Base-by-base conservation (phyloP, 345 rosid genomes). In the Kandelia obovata region DNA sequence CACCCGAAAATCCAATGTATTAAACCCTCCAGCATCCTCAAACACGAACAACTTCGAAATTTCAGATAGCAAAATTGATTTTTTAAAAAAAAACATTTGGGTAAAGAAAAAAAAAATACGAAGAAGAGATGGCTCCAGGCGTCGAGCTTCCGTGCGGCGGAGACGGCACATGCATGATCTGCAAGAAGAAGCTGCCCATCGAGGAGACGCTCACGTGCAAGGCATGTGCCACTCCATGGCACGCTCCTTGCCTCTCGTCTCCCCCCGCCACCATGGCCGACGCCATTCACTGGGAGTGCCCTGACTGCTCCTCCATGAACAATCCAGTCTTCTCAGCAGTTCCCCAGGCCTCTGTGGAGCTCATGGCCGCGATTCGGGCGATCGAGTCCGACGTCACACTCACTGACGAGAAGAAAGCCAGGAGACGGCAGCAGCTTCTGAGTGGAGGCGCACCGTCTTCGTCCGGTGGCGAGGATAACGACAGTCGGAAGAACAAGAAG, bases 221-320 rank as follows among this genome's bases (percentile, higher is more conserved):
- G 69, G 80, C 85, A 20, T 92, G 92, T 63, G 83, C 35, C 5
- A 82, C 98, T 28, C 91, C 92, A 0, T 90, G 98, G 96, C 98
- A 90, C 83, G 80, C 79, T 66, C 1, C 81, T 0, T 89, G 96
- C 69, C 81, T 92, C 9, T 57, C 81, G 7, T 47, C 76, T 4
- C 74, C 67, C 5, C 84, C 85, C 1, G 82, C 83, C 60, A 72
- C 89, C 65, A 75, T 88, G 26, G 83, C 73, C 11, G 78, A 82
- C 53, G 74, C 86, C 3, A 35, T 78, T 34, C 75, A 70, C 52
- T 92, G 97, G 96, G 58, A 73, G 66, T 92, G 97, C 67, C 96
- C 96, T 2, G 96, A 92, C 75, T 90, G 93, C 35, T 66, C 82
- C 55, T 70, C 70, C 8, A 64, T 63, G 46, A 17, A 62, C 43